phyloP scores from a whole-genome alignment of 768 basidiomycete genomes.

The Agrocybe pediades region DNA sequence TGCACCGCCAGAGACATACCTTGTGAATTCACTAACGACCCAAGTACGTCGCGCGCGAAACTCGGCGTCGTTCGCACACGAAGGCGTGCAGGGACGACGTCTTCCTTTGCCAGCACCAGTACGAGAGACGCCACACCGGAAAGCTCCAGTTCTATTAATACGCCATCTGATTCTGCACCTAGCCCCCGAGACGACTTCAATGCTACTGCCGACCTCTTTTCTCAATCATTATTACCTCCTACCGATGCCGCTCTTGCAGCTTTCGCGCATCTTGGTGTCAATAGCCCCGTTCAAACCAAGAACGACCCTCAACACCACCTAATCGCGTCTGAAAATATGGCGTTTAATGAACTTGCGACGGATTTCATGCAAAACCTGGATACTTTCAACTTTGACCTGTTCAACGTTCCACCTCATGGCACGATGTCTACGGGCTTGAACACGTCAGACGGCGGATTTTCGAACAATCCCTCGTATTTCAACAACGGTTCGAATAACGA shows the following conservation, averaged over 20 bases:
- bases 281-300: neutral
- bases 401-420: neutral
- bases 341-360: neutral
- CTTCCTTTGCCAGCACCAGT: neutral
- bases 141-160: neutral
- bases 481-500: neutral
- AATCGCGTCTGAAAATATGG: neutral
- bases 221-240: no score
- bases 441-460: neutral
- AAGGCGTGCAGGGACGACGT: neutral
- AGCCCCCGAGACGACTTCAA: neutral
- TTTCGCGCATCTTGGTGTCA: neutral
- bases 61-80: neutral
- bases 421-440: no score
- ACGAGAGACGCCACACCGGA: neutral
- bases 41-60: neutral
- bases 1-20: neutral
- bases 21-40: neutral
- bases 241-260: neutral
- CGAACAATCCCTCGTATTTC: neutral
- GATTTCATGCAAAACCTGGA: neutral
- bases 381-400: neutral
- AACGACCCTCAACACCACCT: no score
- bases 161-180: neutral
- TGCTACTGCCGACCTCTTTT: no score